Base-by-base conservation (phyloP, 257 asterid genomes). In the Capsicum rhomboideum region DNA sequence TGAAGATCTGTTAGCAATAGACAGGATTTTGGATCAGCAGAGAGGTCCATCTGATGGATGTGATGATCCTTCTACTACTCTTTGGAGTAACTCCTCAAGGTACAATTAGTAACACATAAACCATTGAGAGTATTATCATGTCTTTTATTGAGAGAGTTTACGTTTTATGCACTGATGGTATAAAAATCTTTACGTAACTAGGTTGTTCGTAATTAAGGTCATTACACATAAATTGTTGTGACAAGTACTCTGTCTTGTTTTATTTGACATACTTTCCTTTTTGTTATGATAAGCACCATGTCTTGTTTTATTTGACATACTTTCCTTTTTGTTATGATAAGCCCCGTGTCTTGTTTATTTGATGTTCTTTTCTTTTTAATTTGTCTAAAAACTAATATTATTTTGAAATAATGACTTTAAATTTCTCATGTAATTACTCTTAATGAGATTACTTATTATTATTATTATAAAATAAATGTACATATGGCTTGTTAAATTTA, bases 1-100 rank as follows among this genome's bases (percentile, higher is more conserved):
- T 44, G 96, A 92, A 46, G 96, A 92, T 68, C 14, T 68, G 26
- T 71, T 78, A 9, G 49, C 82, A 49, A 77, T 77, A 4, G 82
- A 77, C 46, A 77, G 46, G 18, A 49, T 77, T 49, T 52, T 77
- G 82, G 82, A 77, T 77, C 82, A 34, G 40, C 40, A 77, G 40
- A 77, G 82, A 77, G 42, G 59, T 13, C 29, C 77, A 81, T 58
- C 58, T 61, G 58, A 81, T 61, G 83, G 83, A 14, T 49, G 34
- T 56, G 74, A 81, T 61, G 77, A 66, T 49, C 42, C 44, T 66
- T 42, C 77, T 11, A 21, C 58, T 42, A 58, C 84, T 81, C 77
- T 61, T 40, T 81, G 84, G 84, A 49, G 46, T 6, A 81, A 81
- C 20, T 81, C 84, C 28, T 81, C 77, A 11, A 61, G 84, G 84